Conservation (phyloP, 2,329 filamentous ascomycete species). For the Pseudodiploospora longispora region DNA sequence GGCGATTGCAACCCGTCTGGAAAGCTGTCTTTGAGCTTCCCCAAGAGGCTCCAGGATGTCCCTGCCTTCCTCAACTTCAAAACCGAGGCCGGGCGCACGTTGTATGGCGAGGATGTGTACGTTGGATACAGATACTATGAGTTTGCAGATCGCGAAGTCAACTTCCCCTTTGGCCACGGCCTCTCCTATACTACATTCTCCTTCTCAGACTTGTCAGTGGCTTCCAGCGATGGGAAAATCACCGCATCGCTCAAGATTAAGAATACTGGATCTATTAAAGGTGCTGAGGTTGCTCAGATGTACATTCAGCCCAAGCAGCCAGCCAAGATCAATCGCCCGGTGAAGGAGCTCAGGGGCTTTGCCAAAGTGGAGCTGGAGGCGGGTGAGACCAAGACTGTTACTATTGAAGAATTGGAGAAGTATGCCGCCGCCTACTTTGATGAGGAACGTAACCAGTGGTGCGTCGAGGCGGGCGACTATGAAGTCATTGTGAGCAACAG, state of each 20-base stretch:
- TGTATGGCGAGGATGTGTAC: slow-evolving; percentile 76
- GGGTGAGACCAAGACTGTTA: slow-evolving; percentile 49
- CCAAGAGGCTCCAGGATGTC: slow-evolving; percentile 58
- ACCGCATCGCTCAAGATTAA: slow-evolving; percentile 44
- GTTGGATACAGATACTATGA: slow-evolving; percentile 79
- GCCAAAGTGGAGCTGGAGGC: slow-evolving; percentile 54
- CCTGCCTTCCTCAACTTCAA: slow-evolving; percentile 70
- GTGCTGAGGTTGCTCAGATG: slow-evolving; percentile 50
- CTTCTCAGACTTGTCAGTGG: slow-evolving; percentile 42
- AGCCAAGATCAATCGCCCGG: slow-evolving; percentile 45
- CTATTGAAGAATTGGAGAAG: slow-evolving; percentile 52
- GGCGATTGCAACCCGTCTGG: slow-evolving; percentile 67
- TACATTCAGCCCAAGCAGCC: slow-evolving; percentile 46
- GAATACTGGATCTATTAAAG: slow-evolving; percentile 50
- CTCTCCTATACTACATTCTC: slow-evolving; percentile 68
- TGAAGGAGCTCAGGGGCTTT: slow-evolving; percentile 59
- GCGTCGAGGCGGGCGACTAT: slow-evolving; percentile 57
- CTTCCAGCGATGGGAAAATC: slow-evolving; percentile 37
- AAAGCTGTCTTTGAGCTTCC: slow-evolving; percentile 69
- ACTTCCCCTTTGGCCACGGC: slow-evolving; percentile 75
- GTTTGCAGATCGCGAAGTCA: slow-evolving; percentile 52
- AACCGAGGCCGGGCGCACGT: slow-evolving; percentile 59
- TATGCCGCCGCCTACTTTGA: slow-evolving; percentile 64
- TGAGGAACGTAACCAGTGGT: slow-evolving; percentile 58
- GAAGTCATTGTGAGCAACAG: slow-evolving; percentile 53